Percentiles rank a stretch among this genome's conserved stretches.
These are phyloP conservation scores for Tylopilus intermedius DNA, from an alignment of 768 basidiomycete genomes.

Conservation along the genomic window DNA sequence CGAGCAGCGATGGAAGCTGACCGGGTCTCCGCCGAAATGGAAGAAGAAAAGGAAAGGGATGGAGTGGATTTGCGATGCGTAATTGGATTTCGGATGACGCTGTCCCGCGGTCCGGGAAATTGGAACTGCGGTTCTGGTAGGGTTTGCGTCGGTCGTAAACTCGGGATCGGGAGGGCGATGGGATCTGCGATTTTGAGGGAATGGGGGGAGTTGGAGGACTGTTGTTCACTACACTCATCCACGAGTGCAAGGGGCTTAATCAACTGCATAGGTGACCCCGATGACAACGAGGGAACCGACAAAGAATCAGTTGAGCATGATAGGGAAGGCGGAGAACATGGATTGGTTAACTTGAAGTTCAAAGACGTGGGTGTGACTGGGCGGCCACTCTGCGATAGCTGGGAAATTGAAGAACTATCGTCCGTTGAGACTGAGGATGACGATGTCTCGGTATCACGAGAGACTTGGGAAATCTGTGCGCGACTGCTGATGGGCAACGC, in stretches of 20 bases:
- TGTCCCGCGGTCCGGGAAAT: slow-evolving; percentile 42
- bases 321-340: slow-evolving; percentile 42
- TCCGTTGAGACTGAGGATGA: slow-evolving; percentile 27
- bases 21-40: slow-evolving; percentile 32
- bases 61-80: slow-evolving; percentile 35
- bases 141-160: slow-evolving; percentile 18
- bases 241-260: slow-evolving; percentile 37
- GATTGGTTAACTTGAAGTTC: slow-evolving; percentile 25
- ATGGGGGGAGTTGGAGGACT: slow-evolving; percentile 22
- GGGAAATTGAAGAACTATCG: slow-evolving; percentile 33
- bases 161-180: slow-evolving; percentile 22
- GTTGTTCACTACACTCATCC: slow-evolving; percentile 27
- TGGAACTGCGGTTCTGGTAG: slow-evolving; percentile 31
- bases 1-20: slow-evolving; percentile 32
- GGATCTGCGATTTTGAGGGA: slow-evolving; percentile 31
- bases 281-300: slow-evolving; percentile 49
- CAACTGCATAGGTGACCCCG: slow-evolving; percentile 32
- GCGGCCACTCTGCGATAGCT: slow-evolving; percentile 26
- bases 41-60: slow-evolving; percentile 30
- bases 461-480: not conserved
- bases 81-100: slow-evolving; percentile 27
- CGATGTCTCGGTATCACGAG: slow-evolving; percentile 18
- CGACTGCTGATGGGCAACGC: not conserved
- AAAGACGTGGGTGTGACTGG: slow-evolving; percentile 34
- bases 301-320: slow-evolving; percentile 61